Evolutionary conservation across 2,329 filamentous ascomycete genomes (phyloP).

Genomic region (Thielaviopsis ethacetica): DNA sequence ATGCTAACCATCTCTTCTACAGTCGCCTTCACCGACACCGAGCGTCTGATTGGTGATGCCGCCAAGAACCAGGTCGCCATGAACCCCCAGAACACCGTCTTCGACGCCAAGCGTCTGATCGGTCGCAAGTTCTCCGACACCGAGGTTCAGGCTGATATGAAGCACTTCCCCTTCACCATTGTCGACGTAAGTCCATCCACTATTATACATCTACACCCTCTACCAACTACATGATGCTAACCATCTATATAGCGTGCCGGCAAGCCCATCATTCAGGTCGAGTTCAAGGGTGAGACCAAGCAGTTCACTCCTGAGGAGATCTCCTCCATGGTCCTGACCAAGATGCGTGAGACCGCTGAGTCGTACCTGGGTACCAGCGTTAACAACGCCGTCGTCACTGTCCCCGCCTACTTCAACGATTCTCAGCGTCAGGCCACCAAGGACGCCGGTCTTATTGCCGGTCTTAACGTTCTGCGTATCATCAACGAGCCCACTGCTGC

Average conservation of each 20-base stretch:
- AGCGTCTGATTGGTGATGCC: conserved; percentile 91
- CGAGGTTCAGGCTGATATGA: too few relatives aligned
- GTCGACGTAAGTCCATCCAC: conserved; percentile 41
- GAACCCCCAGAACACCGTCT: conserved; percentile 64
- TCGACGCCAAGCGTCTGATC: conserved; percentile 72
- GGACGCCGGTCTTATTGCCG: conserved; percentile 82
- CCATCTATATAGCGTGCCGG: conserved; percentile 18
- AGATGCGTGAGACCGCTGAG: conserved; percentile 29
- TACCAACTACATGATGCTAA: conserved; percentile 7
- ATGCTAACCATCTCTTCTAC: too few relatives aligned
- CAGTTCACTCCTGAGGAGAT: conserved; percentile 67
- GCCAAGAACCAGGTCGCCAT: conserved; percentile 87
- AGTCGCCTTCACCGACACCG: conserved; percentile 90
- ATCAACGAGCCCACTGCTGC: conserved; percentile 94
- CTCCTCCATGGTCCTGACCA: conserved; percentile 64
- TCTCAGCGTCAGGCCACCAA: conserved; percentile 94
- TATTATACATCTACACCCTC: too few relatives aligned
- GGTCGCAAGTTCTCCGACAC: too few relatives aligned
- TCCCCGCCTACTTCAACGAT: conserved; percentile 97
- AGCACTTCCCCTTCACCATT: conserved; percentile 90
- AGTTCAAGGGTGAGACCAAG: conserved; percentile 48
- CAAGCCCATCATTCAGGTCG: conserved; percentile 68
- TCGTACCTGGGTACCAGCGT: too few relatives aligned
- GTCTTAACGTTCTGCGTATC: conserved; percentile 87
- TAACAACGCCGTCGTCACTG: conserved; percentile 86